phyloP scores from a whole-genome alignment of 2,329 filamentous ascomycete species.

The Lachnellula subtilissima region DNA sequence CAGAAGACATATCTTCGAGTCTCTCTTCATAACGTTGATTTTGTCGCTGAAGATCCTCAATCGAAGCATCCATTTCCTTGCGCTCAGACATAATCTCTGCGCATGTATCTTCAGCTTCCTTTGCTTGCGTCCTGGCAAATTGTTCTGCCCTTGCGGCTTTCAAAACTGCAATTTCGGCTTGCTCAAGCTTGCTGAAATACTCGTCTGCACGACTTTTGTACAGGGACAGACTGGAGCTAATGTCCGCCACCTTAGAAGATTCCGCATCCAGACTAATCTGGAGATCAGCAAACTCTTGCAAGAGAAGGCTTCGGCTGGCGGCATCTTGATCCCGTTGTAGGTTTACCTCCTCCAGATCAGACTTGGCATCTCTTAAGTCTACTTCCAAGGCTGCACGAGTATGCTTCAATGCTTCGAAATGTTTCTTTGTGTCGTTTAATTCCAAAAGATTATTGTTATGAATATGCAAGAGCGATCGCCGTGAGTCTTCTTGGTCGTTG shows the following conservation, averaged over 20 bases:
- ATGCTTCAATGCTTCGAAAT: slow-evolving; percentile 83
- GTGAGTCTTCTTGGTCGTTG: slow-evolving; percentile 86
- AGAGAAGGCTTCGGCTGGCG: slow-evolving; percentile 78
- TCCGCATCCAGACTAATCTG: slow-evolving; percentile 92
- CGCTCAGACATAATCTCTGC: slow-evolving; percentile 88
- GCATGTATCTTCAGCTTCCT: slow-evolving; percentile 86
- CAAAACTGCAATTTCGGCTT: slow-evolving; percentile 91
- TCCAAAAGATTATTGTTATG: slow-evolving; percentile 85
- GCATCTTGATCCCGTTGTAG: slow-evolving; percentile 79
- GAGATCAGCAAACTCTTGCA: slow-evolving; percentile 88
- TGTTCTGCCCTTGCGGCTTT: slow-evolving; percentile 90
- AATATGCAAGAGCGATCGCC: slow-evolving; percentile 72
- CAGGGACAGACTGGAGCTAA: slow-evolving; percentile 74
- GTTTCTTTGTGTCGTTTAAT: slow-evolving; percentile 77
- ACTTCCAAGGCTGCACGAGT: slow-evolving; percentile 75
- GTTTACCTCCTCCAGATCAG: slow-evolving; percentile 77
- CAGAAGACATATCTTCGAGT: slow-evolving; percentile 85
- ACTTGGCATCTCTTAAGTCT: slow-evolving; percentile 76
- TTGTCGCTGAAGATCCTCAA: slow-evolving; percentile 87
- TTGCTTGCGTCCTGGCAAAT: slow-evolving; percentile 84
- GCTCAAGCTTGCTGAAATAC: slow-evolving; percentile 95
- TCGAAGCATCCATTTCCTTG: slow-evolving; percentile 78
- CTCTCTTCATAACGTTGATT: slow-evolving; percentile 87
- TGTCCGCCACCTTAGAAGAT: slow-evolving; percentile 76
- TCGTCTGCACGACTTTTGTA: slow-evolving; percentile 93